A percentile compares a stretch with the other conserved stretches of the same genome.
Conservation (phyloP, 805 yeast species). For the Metschnikowia reukaufii region DNA sequence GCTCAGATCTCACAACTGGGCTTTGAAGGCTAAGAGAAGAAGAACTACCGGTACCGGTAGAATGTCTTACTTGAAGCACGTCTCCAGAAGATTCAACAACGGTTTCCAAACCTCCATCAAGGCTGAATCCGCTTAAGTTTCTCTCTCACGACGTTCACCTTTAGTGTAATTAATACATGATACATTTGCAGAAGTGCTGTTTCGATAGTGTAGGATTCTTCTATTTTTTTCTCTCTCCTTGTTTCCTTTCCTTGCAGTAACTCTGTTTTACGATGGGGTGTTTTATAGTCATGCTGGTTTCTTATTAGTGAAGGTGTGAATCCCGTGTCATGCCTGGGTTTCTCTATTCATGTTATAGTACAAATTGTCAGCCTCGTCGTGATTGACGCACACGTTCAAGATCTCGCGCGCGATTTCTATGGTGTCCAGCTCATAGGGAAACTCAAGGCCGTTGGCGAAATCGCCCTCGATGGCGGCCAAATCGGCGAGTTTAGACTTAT, state of each 20-base stretch:
- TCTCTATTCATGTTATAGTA: slow-evolving; percentile 62
- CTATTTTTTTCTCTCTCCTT: no score
- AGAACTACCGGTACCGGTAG: slow-evolving; percentile 99
- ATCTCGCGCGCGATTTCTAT: slow-evolving; percentile 71
- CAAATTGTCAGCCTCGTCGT: slow-evolving; percentile 77
- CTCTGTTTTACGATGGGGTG: no score
- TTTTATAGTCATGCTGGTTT: not conserved
- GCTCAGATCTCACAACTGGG: slow-evolving; percentile 99
- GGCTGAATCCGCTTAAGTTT: slow-evolving; percentile 58
- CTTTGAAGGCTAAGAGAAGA: slow-evolving; percentile 98
- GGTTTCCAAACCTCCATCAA: slow-evolving; percentile 91
- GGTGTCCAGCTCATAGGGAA: slow-evolving; percentile 59
- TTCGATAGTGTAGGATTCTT: not conserved
- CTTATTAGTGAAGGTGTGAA: not conserved
- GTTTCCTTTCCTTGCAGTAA: no score
- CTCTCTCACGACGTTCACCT: slow-evolving; percentile 7
- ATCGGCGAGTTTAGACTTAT: slow-evolving; percentile 23
- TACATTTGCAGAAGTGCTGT: slow-evolving; percentile 13
- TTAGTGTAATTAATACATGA: slow-evolving; percentile 20
- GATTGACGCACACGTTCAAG: slow-evolving; percentile 64
- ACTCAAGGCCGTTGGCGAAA: slow-evolving; percentile 59
- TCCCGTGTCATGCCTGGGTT: not conserved
- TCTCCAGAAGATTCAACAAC: slow-evolving; percentile 97
- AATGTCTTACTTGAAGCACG: slow-evolving; percentile 96
- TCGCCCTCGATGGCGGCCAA: slow-evolving; percentile 36